A percentile compares a stretch with the other conserved stretches of the same genome.
phyloP scores from a whole-genome alignment of 306 rosid species.

The Cicer cuneatum region DNA sequence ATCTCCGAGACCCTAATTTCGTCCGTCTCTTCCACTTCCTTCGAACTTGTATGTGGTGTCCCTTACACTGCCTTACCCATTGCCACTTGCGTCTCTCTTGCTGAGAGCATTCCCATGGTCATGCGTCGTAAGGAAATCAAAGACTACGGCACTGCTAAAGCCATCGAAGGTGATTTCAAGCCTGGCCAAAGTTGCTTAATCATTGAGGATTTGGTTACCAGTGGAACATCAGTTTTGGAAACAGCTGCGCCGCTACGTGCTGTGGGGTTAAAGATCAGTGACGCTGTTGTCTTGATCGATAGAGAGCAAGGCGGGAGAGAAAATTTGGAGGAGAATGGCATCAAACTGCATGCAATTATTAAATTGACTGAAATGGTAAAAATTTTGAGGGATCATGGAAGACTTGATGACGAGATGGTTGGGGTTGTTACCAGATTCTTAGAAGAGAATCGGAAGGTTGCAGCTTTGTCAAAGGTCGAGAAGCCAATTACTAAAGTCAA shows the following conservation, averaged over 20 bases:
- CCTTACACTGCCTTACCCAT: slow-evolving; percentile 94
- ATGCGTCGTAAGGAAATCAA: slow-evolving; percentile 95
- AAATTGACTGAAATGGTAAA: slow-evolving; percentile 78
- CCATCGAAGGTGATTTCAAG: slow-evolving; percentile 72
- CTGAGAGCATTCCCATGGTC: slow-evolving; percentile 71
- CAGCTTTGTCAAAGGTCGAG: slow-evolving; percentile 52
- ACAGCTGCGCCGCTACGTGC: slow-evolving; percentile 78
- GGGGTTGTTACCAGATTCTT: slow-evolving; percentile 59
- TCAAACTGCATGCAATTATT: slow-evolving; percentile 66
- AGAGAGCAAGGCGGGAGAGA: slow-evolving; percentile 92
- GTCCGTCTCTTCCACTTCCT: slow-evolving; percentile 63
- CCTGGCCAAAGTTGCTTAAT: slow-evolving; percentile 70
- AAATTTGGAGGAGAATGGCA: slow-evolving; percentile 78
- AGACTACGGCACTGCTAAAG: slow-evolving; percentile 87
- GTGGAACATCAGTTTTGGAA: slow-evolving; percentile 82
- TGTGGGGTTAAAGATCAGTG: slow-evolving; percentile 72
- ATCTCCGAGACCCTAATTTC: slow-evolving; percentile 78
- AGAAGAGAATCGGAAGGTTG: slow-evolving; percentile 80
- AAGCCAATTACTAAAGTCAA: slow-evolving; percentile 55
- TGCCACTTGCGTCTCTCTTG: slow-evolving; percentile 73
- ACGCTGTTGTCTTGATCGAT: slow-evolving; percentile 85
- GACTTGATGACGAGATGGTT: slow-evolving; percentile 70
- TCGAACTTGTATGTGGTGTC: slow-evolving; percentile 82
- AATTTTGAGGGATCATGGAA: slow-evolving; percentile 78
- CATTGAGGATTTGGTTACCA: slow-evolving; percentile 86